Evolutionary conservation across 2,329 filamentous ascomycete genomes (phyloP).

Genomic region (Fusarium sp.): DNA sequence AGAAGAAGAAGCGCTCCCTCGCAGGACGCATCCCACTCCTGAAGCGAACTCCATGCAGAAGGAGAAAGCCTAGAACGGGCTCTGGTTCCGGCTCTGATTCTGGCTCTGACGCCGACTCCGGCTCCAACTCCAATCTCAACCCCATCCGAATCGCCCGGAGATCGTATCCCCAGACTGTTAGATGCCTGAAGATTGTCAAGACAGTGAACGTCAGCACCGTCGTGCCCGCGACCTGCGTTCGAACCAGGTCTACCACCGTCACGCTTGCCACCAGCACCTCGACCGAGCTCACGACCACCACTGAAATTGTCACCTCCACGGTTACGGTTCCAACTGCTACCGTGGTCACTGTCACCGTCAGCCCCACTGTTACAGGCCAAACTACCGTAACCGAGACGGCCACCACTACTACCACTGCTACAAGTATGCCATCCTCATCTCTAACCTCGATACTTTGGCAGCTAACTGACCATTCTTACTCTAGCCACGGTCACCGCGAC

Average conservation of each 20-base stretch:
- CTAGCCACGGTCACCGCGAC: neutral
- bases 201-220: neutral
- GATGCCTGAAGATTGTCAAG: neutral
- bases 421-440: neutral
- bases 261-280: neutral
- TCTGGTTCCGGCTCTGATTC: neutral
- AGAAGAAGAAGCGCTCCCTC: neutral
- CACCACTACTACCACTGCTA: neutral
- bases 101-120: neutral
- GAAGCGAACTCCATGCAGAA: neutral
- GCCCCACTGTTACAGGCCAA: neutral
- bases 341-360: neutral
- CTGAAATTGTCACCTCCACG: neutral
- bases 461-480: neutral
- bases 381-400: neutral
- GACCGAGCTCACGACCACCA: neutral
- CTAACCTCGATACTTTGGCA: neutral
- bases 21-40: neutral
- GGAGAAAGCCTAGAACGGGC: neutral
- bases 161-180: neutral
- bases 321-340: neutral
- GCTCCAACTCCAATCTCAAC: neutral
- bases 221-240: neutral
- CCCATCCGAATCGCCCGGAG: neutral
- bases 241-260: neutral